A percentile compares a stretch with the other conserved stretches of the same genome.
Conservation (phyloP, 805 yeast species). For the Kodamaea sagamina region DNA sequence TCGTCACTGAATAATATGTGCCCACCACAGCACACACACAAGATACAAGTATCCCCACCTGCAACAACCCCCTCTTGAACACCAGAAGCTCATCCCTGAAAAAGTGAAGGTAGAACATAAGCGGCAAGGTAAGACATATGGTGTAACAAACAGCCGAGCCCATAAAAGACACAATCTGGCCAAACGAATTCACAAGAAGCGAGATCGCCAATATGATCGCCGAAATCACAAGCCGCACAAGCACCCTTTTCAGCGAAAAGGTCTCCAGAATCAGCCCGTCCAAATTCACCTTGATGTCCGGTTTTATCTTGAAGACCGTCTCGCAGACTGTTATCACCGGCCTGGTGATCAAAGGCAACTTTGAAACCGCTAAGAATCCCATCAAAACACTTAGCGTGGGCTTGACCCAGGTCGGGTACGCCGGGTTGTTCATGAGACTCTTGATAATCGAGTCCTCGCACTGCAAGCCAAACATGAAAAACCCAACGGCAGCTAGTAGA, state of each 20-base stretch:
- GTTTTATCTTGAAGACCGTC: conserved; percentile 10
- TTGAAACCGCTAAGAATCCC: conserved; percentile 83
- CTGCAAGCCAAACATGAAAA: conserved; percentile 54
- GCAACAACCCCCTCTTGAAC: conserved; percentile 42
- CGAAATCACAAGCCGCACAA: conserved; percentile 49
- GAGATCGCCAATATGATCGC: conserved; percentile 58
- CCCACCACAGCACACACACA: conserved; percentile 56
- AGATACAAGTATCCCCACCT: conserved; percentile 47
- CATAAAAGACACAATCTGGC: conserved; percentile 73
- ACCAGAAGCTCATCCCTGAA: conserved; percentile 47
- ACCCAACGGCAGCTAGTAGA: conserved; percentile 66
- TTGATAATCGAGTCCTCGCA: conserved; percentile 56
- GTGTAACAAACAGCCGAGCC: conserved; percentile 82
- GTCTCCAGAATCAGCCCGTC: conserved; percentile 7
- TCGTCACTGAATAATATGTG: conserved; percentile 46
- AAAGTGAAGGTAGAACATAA: conserved; percentile 64
- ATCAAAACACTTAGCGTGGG: conserved; percentile 62
- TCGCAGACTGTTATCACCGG: conserved; percentile 79
- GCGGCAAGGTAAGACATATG: conserved; percentile 77
- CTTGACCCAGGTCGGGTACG: conserved; percentile 51
- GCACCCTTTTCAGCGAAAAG: conserved; percentile 18
- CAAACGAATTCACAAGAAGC: conserved; percentile 73
- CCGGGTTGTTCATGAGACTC: conserved; percentile 45
- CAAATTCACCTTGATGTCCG: conserved; percentile 2
- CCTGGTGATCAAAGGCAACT: conserved; percentile 78